These are phyloP conservation scores for Chrysanthemum makinoi DNA, from an alignment of 129 eudicot species.

Conservation along the genomic window DNA sequence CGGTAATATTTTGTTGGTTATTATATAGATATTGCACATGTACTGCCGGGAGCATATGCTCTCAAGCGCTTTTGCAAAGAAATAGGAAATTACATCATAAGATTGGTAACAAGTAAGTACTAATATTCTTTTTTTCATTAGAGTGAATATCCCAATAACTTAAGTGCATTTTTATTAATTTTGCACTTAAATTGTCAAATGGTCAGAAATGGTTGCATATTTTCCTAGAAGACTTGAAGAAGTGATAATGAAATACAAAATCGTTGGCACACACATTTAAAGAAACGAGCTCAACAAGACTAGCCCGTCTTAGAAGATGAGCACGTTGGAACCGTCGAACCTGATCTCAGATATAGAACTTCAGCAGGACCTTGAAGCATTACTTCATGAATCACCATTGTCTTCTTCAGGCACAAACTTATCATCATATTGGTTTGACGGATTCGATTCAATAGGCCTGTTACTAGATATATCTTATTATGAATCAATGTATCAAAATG, in stretches of 20 bases:
- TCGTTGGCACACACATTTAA: slow-evolving; percentile 42
- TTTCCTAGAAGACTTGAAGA: slow-evolving; percentile 42
- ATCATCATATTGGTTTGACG: slow-evolving; percentile 19
- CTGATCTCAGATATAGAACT: slow-evolving; percentile 23
- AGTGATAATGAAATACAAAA: slow-evolving; percentile 43
- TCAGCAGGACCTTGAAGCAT: slow-evolving; percentile 24
- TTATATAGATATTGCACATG: no score
- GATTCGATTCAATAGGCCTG: slow-evolving; percentile 24
- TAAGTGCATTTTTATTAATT: not conserved
- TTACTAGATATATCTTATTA: no score
- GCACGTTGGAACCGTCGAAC: slow-evolving; percentile 7
- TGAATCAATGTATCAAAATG: no score
- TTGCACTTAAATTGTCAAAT: slow-evolving; percentile 11
- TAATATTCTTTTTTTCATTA: not conserved
- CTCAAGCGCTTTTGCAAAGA: no score
- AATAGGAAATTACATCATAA: slow-evolving; percentile 34
- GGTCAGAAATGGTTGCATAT: slow-evolving; percentile 40
- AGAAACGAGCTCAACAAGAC: slow-evolving; percentile 26
- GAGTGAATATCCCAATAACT: slow-evolving; percentile 3
- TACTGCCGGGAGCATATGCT: no score
- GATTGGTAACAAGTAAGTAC: slow-evolving; percentile 40
- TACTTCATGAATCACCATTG: slow-evolving; percentile 26
- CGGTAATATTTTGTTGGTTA: no score
- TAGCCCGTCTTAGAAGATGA: slow-evolving; percentile 12
- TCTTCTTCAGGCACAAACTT: slow-evolving; percentile 34